phyloP scores from a whole-genome alignment of 2,329 filamentous ascomycete genomes.

The Fusarium sp. region DNA sequence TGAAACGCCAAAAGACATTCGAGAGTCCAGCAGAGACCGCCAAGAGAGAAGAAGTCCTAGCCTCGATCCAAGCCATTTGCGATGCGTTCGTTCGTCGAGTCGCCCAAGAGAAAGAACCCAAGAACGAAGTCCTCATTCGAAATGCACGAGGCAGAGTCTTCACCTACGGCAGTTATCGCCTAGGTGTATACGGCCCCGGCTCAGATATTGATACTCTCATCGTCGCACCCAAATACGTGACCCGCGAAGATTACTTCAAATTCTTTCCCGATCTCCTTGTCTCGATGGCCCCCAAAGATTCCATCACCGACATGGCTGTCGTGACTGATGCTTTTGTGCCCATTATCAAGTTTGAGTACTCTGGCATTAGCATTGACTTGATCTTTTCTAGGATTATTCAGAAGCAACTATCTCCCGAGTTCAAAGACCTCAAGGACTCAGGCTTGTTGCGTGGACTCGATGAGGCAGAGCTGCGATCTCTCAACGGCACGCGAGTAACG shows the following conservation, averaged over 20 bases:
- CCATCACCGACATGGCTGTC: slow-evolving; percentile 84
- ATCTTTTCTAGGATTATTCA: slow-evolving; percentile 84
- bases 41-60: slow-evolving; percentile 74
- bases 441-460: slow-evolving; percentile 86
- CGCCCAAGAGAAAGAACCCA: slow-evolving; percentile 74
- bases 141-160: slow-evolving; percentile 92
- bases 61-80: slow-evolving; percentile 81
- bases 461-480: slow-evolving; percentile 85
- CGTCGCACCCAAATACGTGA: slow-evolving; percentile 89
- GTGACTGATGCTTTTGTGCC: slow-evolving; percentile 94
- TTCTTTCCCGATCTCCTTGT: slow-evolving; percentile 84
- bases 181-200: slow-evolving; percentile 93
- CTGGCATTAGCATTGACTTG: slow-evolving; percentile 92
- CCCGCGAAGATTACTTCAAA: slow-evolving; percentile 90
- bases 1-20: slow-evolving; percentile 92
- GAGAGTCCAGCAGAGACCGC: slow-evolving; percentile 85
- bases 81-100: slow-evolving; percentile 89
- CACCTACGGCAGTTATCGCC: slow-evolving; percentile 93
- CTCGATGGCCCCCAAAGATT: slow-evolving; percentile 78
- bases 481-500: slow-evolving; percentile 95
- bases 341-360: slow-evolving; percentile 96
- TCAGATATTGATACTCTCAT: slow-evolving; percentile 98
- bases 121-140: slow-evolving; percentile 81
- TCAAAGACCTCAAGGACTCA: slow-evolving; percentile 82
- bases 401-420: slow-evolving; percentile 73